Base-by-base conservation (phyloP, 1,139 yeast genomes). In the Pichia sp. region DNA sequence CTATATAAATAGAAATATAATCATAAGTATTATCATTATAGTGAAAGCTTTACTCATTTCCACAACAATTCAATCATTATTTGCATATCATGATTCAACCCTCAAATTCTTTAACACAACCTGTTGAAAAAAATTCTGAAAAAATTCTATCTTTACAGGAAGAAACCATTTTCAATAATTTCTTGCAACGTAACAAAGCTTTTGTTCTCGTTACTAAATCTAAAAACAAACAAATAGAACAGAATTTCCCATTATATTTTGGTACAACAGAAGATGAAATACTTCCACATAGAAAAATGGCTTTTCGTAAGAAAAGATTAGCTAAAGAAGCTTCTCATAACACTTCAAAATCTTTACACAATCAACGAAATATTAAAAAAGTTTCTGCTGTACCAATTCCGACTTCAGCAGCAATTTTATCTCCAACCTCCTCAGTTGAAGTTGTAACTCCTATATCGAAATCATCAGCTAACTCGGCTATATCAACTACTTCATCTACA, bases 211-310 rank as follows among this genome's bases (percentile, higher is more conserved):
- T 43, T 16, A 38, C 52, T 39, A 48, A 49, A 32, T 51, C 55
- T 6, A 50, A 49, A 40, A 33, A 49, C 6, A 39, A 39, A n/a
- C 38, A 37, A 8, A 31, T 45, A 9, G 36, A 46, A 20, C 48
- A 42, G 16, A 28, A 28, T 7, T 55, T 62, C 33, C 66, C 65
- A 4, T 41, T 56, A 30, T 62, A 56, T 44, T 57, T 60, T 42
- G 65, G 64, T 32, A 58, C 63, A 6, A 50, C 53, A 27, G 63
- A 59, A 43, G 52, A 52, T 12, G 65, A 60, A 40, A 57, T 60
- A 37, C 45, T 36, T 12, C 42, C 42, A 9, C 53, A 51, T 38
- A 53, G 63, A 47, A 53, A 48, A 40, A 40, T 46, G 35, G 47
- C 59, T 5, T 39, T 59, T 20, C 41, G 47, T 30, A 48, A 51